phyloP scores from a whole-genome alignment of 768 basidiomycete genomes.

The Coprinopsis cinerea region DNA sequence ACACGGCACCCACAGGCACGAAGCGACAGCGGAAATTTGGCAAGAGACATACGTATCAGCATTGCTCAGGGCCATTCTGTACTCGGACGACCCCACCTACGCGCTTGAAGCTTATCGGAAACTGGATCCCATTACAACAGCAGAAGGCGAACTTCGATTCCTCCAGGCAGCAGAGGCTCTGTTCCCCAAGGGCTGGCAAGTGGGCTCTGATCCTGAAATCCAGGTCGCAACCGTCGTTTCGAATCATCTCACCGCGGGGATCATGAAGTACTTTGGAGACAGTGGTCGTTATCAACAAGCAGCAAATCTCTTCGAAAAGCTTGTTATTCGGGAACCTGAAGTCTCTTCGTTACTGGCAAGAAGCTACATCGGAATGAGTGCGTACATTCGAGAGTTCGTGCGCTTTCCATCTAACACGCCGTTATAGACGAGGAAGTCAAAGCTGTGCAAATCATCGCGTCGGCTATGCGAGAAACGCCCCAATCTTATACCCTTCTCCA shows the following conservation, averaged over 20 bases:
- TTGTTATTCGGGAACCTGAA: conserved; percentile 82
- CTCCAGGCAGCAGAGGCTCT: conserved; percentile 84
- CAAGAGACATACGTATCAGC: conserved; percentile 97
- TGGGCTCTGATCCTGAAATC: conserved; percentile 97
- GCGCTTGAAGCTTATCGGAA: conserved; percentile 91
- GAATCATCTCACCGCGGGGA: conserved; percentile 91
- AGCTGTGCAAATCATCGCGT: conserved; percentile 88
- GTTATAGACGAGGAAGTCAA: conserved; percentile 92
- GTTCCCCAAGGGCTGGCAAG: conserved; percentile 95
- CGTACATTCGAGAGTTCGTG: conserved; percentile 25
- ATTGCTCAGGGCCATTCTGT: conserved; percentile 83
- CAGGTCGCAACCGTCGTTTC: conserved; percentile 96
- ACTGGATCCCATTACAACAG: conserved; percentile 87
- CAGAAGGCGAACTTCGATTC: conserved; percentile 86
- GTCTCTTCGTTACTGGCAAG: conserved; percentile 81
- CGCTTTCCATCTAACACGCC: not conserved
- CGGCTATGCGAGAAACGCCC: conserved; percentile 77
- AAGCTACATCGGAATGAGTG: conserved; percentile 97
- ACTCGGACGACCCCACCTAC: conserved; percentile 93
- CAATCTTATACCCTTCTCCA: conserved; percentile 94
- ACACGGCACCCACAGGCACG: conserved; percentile 52
- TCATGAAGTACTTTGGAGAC: conserved; percentile 96
- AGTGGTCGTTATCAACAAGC: conserved; percentile 82
- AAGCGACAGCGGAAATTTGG: conserved; percentile 90
- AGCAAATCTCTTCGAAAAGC: conserved; percentile 91